Percentiles rank a stretch among this genome's conserved stretches.
phyloP scores from a whole-genome alignment of 495 filamentous ascomycete species.

The Neurospora pannonica region DNA sequence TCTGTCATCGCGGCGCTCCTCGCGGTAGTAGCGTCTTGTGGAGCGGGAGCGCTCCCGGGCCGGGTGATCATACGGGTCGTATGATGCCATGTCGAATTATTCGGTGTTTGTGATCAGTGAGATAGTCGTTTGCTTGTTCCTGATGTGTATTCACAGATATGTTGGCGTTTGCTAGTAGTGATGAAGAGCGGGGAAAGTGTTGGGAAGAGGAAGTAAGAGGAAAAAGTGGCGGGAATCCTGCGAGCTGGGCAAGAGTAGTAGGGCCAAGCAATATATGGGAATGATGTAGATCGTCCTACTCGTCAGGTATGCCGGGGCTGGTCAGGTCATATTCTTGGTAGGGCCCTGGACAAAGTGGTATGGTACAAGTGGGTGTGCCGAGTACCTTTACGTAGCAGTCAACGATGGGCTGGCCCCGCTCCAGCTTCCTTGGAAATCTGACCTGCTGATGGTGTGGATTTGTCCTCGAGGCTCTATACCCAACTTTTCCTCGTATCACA shows the following conservation, averaged over 20 bases:
- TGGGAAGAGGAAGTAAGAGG: neutral
- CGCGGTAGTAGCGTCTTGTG: conserved; percentile 35
- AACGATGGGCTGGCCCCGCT: neutral
- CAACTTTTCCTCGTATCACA: neutral
- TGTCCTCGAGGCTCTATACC: neutral
- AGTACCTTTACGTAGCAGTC: neutral
- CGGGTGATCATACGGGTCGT: conserved; percentile 38
- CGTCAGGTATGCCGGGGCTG: neutral
- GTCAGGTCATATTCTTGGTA: neutral
- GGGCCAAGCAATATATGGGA: neutral
- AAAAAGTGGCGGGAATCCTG: neutral
- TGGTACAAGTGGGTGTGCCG: neutral
- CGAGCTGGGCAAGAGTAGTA: neutral
- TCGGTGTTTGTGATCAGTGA: neutral
- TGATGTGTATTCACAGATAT: neutral
- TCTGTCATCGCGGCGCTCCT: conserved; percentile 34
- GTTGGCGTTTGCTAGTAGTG: neutral
- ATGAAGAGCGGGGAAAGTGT: neutral
- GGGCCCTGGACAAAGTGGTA: neutral
- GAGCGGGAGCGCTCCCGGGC: conserved; percentile 30
- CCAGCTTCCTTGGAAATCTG: neutral
- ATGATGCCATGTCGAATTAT: conserved; percentile 30
- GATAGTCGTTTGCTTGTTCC: neutral
- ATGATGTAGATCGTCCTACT: neutral
- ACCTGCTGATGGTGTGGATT: neutral